Evolutionary conservation across 2,329 filamentous ascomycete genomes (phyloP).

Genomic region (Beauveria sp.): DNA sequence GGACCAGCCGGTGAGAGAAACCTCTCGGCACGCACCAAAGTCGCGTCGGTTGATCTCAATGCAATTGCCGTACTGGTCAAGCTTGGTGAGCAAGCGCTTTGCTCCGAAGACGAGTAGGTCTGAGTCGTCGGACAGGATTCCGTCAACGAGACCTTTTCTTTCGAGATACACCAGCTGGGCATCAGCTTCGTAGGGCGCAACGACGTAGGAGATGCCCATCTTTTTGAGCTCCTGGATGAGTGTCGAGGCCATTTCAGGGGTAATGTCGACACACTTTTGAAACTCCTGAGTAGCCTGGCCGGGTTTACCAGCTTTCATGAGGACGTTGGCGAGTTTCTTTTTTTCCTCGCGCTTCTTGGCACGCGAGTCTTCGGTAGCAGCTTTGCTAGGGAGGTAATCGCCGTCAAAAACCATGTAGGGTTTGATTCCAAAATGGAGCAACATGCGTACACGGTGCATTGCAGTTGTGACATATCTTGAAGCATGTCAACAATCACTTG

Average conservation of each 20-base stretch:
- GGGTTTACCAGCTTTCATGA: conserved; percentile 73
- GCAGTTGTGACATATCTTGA: conserved; percentile 80
- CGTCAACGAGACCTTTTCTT: conserved; percentile 71
- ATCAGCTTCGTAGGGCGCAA: conserved; percentile 95
- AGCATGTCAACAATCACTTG: neutral
- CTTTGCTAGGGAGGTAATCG: conserved; percentile 90
- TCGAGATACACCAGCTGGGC: conserved; percentile 95
- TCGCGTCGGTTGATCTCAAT: conserved; percentile 85
- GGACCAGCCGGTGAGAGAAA: conserved; percentile 86
- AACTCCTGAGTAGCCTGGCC: conserved; percentile 77
- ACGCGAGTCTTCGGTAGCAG: conserved; percentile 72
- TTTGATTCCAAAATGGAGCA: conserved; percentile 86
- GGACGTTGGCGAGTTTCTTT: conserved; percentile 65
- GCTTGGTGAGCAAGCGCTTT: conserved; percentile 81
- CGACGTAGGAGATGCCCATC: conserved; percentile 73
- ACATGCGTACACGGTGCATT: conserved; percentile 87
- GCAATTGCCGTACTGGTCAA: conserved; percentile 89
- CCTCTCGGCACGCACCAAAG: conserved; percentile 80
- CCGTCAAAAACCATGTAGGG: conserved; percentile 96
- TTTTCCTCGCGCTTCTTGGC: conserved; percentile 69
- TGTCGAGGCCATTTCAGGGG: conserved; percentile 87
- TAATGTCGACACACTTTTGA: conserved; percentile 93
- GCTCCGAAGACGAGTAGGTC: conserved; percentile 94
- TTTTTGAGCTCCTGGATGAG: conserved; percentile 89
- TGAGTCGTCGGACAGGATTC: conserved; percentile 92